These are phyloP conservation scores for Penicillium sp. DNA, from an alignment of 2,329 filamentous ascomycete genomes.

Conservation along the genomic window DNA sequence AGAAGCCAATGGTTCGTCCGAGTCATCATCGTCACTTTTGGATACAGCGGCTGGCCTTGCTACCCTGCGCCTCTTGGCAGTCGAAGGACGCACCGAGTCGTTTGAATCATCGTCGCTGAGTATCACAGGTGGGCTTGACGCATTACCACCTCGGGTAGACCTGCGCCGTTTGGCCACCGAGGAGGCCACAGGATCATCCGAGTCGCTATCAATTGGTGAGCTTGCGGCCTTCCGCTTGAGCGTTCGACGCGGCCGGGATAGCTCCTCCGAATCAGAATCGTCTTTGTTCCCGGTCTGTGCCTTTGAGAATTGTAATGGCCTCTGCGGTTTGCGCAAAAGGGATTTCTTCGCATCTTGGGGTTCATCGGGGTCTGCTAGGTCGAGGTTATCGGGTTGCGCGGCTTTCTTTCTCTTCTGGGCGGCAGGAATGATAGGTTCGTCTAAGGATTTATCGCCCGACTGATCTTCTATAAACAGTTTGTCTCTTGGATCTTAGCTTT, in stretches of 20 bases:
- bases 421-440: slow-evolving; percentile 9
- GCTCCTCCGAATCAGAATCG: slow-evolving; percentile 11
- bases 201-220: slow-evolving; percentile 21
- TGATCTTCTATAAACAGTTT: background rate
- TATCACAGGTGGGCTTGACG: background rate
- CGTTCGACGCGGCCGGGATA: slow-evolving; percentile 21
- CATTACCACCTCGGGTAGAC: background rate
- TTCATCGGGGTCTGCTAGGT: background rate
- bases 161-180: slow-evolving; percentile 20
- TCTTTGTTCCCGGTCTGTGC: background rate
- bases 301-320: background rate
- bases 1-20: background rate
- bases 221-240: slow-evolving; percentile 23
- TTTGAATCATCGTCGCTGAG: background rate
- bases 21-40: background rate
- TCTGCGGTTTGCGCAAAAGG: background rate
- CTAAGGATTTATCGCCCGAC: slow-evolving; percentile 6
- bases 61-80: background rate
- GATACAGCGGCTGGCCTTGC: background rate
- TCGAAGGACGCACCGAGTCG: background rate
- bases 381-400: background rate
- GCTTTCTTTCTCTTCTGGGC: slow-evolving; percentile 9
- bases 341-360: background rate
- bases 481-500: slow-evolving; percentile 3
- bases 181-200: slow-evolving; percentile 20